Conservation (phyloP, 208 protist species). For the Acanthamoeba royreba region DNA sequence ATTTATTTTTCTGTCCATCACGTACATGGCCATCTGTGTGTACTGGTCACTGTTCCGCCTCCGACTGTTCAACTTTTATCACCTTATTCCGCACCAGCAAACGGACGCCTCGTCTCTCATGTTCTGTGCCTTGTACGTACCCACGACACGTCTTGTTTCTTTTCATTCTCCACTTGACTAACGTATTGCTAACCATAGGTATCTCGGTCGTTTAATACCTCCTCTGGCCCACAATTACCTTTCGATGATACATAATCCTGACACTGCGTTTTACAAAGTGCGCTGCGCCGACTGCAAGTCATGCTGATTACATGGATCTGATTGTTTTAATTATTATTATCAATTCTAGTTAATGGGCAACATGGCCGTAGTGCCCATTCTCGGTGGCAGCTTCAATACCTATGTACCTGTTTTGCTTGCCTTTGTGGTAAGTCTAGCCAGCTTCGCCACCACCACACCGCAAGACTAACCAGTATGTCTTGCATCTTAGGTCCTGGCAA, state of each 20-base stretch:
- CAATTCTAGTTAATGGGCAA: background rate
- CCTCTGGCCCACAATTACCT: constrained; percentile 56
- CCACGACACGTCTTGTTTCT: background rate
- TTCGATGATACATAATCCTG: background rate
- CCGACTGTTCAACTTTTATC: constrained; percentile 51
- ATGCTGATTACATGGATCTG: background rate
- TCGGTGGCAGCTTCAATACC: constrained; percentile 24
- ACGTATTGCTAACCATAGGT: background rate
- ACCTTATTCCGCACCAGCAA: constrained; percentile 46
- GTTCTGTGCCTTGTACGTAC: constrained; percentile 40
- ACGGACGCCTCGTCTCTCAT: constrained; percentile 14
- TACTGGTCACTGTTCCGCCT: constrained; percentile 51
- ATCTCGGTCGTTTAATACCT: constrained; percentile 32
- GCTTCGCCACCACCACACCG: background rate
- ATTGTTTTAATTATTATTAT: background rate
- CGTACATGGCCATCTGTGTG: constrained; percentile 36
- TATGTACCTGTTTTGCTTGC: constrained; percentile 11
- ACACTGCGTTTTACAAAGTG: background rate
- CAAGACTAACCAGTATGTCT: no score
- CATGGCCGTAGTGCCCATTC: constrained; percentile 17
- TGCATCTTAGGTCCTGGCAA: no score
- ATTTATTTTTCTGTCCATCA: constrained; percentile 37
- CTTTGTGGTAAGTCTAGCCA: no score
- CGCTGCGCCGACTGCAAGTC: background rate
- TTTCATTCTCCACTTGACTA: background rate